These are phyloP conservation scores for Linum tenue DNA, from an alignment of 345 rosid species.

Conservation along the genomic window DNA sequence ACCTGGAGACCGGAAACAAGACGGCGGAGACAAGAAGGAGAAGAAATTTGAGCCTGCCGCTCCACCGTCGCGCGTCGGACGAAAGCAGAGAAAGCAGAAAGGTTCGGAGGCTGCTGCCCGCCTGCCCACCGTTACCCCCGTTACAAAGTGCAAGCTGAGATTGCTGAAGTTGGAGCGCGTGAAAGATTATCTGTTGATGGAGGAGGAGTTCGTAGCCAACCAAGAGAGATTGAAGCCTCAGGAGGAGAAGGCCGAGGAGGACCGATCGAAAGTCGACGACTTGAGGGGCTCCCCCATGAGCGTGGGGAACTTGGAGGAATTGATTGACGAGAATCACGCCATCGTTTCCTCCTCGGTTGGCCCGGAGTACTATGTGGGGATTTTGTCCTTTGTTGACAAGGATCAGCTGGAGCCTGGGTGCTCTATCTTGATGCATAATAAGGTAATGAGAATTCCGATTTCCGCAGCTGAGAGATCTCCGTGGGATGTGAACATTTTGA, in stretches of 20 bases:
- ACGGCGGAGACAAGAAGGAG: slow-evolving; percentile 76
- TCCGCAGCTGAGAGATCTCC: not conserved
- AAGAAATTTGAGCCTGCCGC: slow-evolving; percentile 91
- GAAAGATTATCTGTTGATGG: slow-evolving; percentile 87
- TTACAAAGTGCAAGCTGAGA: slow-evolving; percentile 74
- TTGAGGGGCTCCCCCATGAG: slow-evolving; percentile 94
- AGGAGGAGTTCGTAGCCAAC: slow-evolving; percentile 89
- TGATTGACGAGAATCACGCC: slow-evolving; percentile 96
- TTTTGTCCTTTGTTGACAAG: slow-evolving; percentile 88
- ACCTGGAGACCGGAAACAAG: slow-evolving; percentile 64
- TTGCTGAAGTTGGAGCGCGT: slow-evolving; percentile 73
- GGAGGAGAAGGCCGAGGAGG: slow-evolving; percentile 96
- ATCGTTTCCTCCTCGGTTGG: slow-evolving; percentile 91
- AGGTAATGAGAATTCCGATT: slow-evolving; percentile 32
- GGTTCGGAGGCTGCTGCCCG: slow-evolving; percentile 93
- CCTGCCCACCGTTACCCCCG: slow-evolving; percentile 73
- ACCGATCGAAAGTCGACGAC: slow-evolving; percentile 84
- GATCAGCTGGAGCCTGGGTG: slow-evolving; percentile 98
- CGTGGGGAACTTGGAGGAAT: slow-evolving; percentile 85
- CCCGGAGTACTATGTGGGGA: slow-evolving; percentile 89
- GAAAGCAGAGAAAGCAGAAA: slow-evolving; percentile 82
- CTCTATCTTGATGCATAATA: slow-evolving; percentile 91
- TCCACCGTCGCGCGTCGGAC: slow-evolving; percentile 80
- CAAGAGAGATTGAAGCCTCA: slow-evolving; percentile 90
- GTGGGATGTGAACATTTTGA: not conserved